Base-by-base conservation (phyloP, 805 yeast species). In the Pichia insulana region DNA sequence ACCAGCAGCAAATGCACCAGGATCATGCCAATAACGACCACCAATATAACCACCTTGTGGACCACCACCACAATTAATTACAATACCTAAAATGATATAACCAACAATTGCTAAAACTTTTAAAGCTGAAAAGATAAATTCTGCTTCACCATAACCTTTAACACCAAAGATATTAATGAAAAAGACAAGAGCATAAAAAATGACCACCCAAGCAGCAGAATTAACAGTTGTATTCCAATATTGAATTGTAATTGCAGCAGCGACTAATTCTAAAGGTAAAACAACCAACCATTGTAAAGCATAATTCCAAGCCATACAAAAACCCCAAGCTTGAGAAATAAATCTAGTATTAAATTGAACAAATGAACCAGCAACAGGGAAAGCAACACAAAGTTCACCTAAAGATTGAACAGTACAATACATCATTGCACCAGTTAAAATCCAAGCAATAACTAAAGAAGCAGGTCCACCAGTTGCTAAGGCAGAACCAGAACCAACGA, bases 381-480 rank as follows among this genome's bases (percentile, higher is more conserved):
- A 83, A 53, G 73, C 68, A 50, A 69, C 88, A 57, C 68, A 75
- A 48, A 79, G 55, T 56, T 79, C 86, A 51, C 83, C 83, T 19
- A 78, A 58, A 13, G 83, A 76, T 62, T 79, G 82, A 46, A 79
- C 77, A 43, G 80, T 74, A 54, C 71, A 64, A 63, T 70, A 79
- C 53, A 79, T 72, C 70, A 79, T 71, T 28, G 73, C 57, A 57
- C 84, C 83, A 26, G 75, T 69, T 43, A 78, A 64, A 30, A 65
- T 57, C 72, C 80, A 74, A 40, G 74, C 82, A 40, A 80, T 74
- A 40, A 81, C 70, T 31, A 81, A 59, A 34, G 80, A 73, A 13
- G 81, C 84, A n/a, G 92, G 90, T 22, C 92, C 92, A 57, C 86
- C 83, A 27, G 70, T 65, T 16, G 70, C 50, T 40, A 83, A 62